Conservation (phyloP, 2,329 filamentous ascomycete species). For the Venturia oleaginea region DNA sequence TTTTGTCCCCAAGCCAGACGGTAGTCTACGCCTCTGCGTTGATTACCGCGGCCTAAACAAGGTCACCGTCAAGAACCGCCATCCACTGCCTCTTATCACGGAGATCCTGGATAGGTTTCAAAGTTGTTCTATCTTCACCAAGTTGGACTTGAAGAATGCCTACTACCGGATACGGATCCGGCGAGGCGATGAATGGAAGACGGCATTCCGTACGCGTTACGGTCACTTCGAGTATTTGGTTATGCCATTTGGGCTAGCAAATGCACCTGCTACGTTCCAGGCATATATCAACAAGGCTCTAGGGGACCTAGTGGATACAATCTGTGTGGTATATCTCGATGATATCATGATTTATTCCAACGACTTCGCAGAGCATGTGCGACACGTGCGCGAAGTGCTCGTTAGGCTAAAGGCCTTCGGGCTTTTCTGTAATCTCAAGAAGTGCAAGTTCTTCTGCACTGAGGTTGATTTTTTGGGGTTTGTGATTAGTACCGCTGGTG, state of each 20-base stretch:
- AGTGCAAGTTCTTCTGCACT: conserved; percentile 23
- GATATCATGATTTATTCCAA: conserved; percentile 20
- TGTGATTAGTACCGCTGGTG: conserved; percentile 19
- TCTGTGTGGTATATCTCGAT: conserved; percentile 19
- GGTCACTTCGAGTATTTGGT: no score
- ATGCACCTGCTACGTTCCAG: conserved; percentile 17
- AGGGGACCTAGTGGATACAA: conserved; percentile 18
- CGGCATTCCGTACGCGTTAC: conserved; percentile 24
- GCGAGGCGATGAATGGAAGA: conserved; percentile 27
- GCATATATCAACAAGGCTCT: conserved; percentile 22
- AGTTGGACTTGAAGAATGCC: conserved; percentile 24
- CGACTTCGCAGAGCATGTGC: conserved; percentile 6
- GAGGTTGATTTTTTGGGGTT: conserved; percentile 22
- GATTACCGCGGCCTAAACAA: conserved; percentile 30
- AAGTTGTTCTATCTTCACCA: conserved; percentile 23
- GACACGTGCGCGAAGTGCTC: conserved; percentile 13
- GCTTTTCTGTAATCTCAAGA: conserved; percentile 17
- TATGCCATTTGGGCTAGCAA: no score
- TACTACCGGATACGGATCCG: conserved; percentile 28
- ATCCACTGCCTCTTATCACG: conserved; percentile 24
- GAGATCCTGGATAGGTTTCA: conserved; percentile 23
- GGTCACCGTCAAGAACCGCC: conserved; percentile 28
- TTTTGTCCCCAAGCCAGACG: no score
- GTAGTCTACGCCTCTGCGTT: conserved; percentile 25
- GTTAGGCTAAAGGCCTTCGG: conserved; percentile 10